Percentiles rank a stretch among this genome's conserved stretches.
These are phyloP conservation scores for Pseudozyma tsukubaensis DNA, from an alignment of 1,284 basidiomycete genomes.

Conservation along the genomic window DNA sequence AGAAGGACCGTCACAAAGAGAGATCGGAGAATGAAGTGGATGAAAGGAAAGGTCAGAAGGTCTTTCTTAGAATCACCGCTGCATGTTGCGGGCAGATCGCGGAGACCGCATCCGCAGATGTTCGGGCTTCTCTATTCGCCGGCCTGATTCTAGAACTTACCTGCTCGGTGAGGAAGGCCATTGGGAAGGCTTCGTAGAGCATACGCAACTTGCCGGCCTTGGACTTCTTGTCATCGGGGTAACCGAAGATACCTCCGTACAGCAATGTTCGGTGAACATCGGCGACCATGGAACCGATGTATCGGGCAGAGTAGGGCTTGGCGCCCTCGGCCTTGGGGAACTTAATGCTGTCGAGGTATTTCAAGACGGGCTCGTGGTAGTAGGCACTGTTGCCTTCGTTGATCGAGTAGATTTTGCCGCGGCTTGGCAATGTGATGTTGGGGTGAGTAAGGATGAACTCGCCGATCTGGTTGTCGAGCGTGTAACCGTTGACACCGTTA, in stretches of 20 bases:
- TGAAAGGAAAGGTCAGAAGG: not conserved
- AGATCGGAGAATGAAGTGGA: constrained; percentile 7
- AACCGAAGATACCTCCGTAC: constrained; percentile 98
- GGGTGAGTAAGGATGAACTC: constrained; percentile 99
- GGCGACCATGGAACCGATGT: constrained; percentile 98
- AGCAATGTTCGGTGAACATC: constrained; percentile 95
- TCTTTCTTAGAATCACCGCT: not conserved
- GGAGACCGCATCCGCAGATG: no score
- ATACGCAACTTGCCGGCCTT: constrained; percentile 94
- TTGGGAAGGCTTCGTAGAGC: constrained; percentile 99
- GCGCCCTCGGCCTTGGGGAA: constrained; percentile 70
- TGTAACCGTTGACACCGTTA: constrained; percentile 97
- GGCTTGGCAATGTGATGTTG: constrained; percentile 89
- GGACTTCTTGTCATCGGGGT: constrained; percentile 97
- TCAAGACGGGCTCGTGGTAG: constrained; percentile 77
- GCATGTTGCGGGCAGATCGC: not conserved
- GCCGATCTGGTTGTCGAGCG: constrained; percentile 84
- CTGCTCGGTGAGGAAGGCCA: constrained; percentile 96
- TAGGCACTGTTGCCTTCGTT: constrained; percentile 98
- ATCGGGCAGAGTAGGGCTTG: constrained; percentile 74
- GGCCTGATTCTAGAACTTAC: constrained; percentile 6
- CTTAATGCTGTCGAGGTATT: constrained; percentile 96
- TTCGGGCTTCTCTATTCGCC: no score
- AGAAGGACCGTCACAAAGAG: not conserved
- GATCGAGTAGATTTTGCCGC: constrained; percentile 99